These are phyloP conservation scores for Hypoxylon sp. DNA, from an alignment of 2,329 filamentous ascomycete species.

Conservation along the genomic window DNA sequence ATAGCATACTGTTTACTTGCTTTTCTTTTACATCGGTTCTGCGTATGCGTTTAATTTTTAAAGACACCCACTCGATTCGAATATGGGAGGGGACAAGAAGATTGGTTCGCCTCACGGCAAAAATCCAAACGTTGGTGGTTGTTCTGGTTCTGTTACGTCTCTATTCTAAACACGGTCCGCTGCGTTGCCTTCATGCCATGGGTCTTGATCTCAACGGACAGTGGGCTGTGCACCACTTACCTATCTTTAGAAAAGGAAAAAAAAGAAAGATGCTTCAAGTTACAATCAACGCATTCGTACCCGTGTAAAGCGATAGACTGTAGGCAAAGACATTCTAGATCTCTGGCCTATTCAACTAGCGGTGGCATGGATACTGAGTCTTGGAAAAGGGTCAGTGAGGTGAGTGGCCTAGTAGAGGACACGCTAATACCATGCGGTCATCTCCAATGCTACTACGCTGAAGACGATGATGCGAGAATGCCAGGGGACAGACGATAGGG, in stretches of 20 bases:
- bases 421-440: slow-evolving; percentile 21
- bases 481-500: slow-evolving; percentile 24
- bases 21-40: slow-evolving; percentile 39
- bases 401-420: slow-evolving; percentile 12
- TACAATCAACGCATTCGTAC: slow-evolving; percentile 19
- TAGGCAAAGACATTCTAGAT: slow-evolving; percentile 12
- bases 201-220: slow-evolving; percentile 31
- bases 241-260: slow-evolving; percentile 28
- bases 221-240: slow-evolving; percentile 19
- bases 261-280: slow-evolving; percentile 10
- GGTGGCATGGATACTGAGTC: slow-evolving; percentile 18
- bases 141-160: slow-evolving; percentile 46
- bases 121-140: slow-evolving; percentile 48
- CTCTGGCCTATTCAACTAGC: slow-evolving; percentile 17
- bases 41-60: slow-evolving; percentile 41
- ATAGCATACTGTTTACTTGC: slow-evolving; percentile 48
- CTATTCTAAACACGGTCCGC: slow-evolving; percentile 22
- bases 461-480: slow-evolving; percentile 27
- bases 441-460: slow-evolving; percentile 24
- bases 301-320: slow-evolving; percentile 13
- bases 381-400: slow-evolving; percentile 4
- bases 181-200: slow-evolving; percentile 31
- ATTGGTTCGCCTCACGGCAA: slow-evolving; percentile 58
- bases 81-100: slow-evolving; percentile 50
- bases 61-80: slow-evolving; percentile 38